Base-by-base conservation (phyloP, 306 rosid genomes). In the Erythrophleum fordii region DNA sequence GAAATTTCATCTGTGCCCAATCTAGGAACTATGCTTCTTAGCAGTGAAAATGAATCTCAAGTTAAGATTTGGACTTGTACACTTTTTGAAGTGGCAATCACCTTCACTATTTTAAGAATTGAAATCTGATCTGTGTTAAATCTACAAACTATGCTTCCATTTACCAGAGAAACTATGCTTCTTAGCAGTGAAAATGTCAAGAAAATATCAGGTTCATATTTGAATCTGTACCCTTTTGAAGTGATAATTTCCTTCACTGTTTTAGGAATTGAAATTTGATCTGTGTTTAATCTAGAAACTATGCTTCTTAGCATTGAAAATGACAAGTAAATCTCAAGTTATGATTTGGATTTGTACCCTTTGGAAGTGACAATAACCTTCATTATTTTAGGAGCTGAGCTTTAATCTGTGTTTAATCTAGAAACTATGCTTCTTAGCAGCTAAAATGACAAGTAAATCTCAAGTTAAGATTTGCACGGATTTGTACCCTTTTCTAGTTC, bases 221-320 rank as follows among this genome's bases (percentile, higher is more conserved):
- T 65, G 16, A 26, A 45, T 73, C 62, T 82, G 22, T 73, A 37
- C 31, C 29, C 3, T 42, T 52, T 55, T 66, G 34, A 58, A 59
- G 37, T 59, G 66, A 59, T 8, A 12, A 59, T 26, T 59, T 12
- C 37, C 37, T 59, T 59, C 35, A 5, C 66, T 34, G 12, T 26
- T 26, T 59, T 59, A 28, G 8, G 37, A 59, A 25, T 59, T 26
- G 66, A 13, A 59, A 26, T 59, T 23, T 5, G 35, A 59, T 59
- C 66, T 26, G 18, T 25, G 66, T 28, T 26, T 67, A 20, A 67
- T 39, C 25, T 20, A 5, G 51, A 39, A 39, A n/a, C 31, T n/a
- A n/a, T 39, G 51, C 11, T 67, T 67, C 72, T 41, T 60, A 2
- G 6, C 8, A 60, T 52, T 44, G 59, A 80, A 80, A 68, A 64